These are phyloP conservation scores for Gloeopeniophorella convolvens DNA, from an alignment of 768 basidiomycete species.

Conservation along the genomic window DNA sequence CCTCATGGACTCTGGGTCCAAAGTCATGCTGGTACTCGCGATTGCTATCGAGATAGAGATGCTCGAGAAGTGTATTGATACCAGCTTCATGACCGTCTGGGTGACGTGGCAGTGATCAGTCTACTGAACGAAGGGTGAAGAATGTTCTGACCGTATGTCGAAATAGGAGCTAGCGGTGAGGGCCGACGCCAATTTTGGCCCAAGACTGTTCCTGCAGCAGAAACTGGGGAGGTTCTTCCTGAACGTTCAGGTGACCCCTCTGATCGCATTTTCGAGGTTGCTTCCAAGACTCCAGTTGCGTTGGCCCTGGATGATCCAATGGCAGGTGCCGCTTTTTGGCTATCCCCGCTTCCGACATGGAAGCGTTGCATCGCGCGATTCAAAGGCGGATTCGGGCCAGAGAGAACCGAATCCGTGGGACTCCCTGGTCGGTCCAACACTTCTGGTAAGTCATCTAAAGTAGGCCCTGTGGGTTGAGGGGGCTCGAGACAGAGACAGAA, in stretches of 20 bases:
- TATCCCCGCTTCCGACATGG: slow-evolving; percentile 66
- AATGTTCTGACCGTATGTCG: slow-evolving; percentile 55
- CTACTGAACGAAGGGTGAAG: too few species aligned
- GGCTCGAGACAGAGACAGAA: slow-evolving; percentile 23
- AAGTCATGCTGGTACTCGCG: slow-evolving; percentile 87
- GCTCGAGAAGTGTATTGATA: slow-evolving; percentile 83
- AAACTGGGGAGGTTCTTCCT: slow-evolving; percentile 71
- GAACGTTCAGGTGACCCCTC: slow-evolving; percentile 68
- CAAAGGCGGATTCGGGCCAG: slow-evolving; percentile 59
- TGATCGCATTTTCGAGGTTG: slow-evolving; percentile 58
- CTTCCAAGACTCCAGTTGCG: slow-evolving; percentile 76
- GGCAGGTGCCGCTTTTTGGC: slow-evolving; percentile 84
- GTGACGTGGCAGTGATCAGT: neutral
- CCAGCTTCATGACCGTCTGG: slow-evolving; percentile 87
- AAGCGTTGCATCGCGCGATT: slow-evolving; percentile 53
- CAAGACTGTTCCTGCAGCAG: slow-evolving; percentile 50
- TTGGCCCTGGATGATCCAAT: slow-evolving; percentile 80
- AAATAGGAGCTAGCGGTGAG: slow-evolving; percentile 53
- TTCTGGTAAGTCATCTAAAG: slow-evolving; percentile 26
- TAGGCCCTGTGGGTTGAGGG: slow-evolving; percentile 24
- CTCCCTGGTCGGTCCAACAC: slow-evolving; percentile 58
- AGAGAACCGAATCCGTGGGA: slow-evolving; percentile 78
- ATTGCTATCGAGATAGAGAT: slow-evolving; percentile 80
- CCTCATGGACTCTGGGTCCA: slow-evolving; percentile 80
- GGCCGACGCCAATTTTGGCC: slow-evolving; percentile 42